These are phyloP conservation scores for Zygotorulaspora sp. DNA, from an alignment of 805 yeast species.

Conservation along the genomic window DNA sequence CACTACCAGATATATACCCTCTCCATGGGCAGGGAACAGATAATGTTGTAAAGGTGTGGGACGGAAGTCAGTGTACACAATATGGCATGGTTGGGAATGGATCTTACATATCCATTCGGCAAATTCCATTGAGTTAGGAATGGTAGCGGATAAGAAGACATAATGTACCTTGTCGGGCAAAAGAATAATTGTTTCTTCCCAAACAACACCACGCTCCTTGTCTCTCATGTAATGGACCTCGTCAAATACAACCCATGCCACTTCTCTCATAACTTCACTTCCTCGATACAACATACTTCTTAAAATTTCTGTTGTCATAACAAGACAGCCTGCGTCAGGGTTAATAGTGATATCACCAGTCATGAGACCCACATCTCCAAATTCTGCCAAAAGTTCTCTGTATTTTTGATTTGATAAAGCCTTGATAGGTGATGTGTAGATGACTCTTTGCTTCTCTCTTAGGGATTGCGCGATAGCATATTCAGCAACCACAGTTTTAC, in stretches of 20 bases:
- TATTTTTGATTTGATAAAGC: slow-evolving; percentile 93
- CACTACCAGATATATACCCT: slow-evolving; percentile 94
- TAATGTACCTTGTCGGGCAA: slow-evolving; percentile 94
- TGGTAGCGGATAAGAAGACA: slow-evolving; percentile 91
- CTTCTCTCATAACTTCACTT: slow-evolving; percentile 97
- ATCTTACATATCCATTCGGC: slow-evolving; percentile 98
- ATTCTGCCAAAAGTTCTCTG: slow-evolving; percentile 85
- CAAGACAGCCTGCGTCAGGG: slow-evolving; percentile 96
- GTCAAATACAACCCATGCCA: slow-evolving; percentile 97
- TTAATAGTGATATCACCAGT: slow-evolving; percentile 99
- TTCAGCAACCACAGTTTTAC: slow-evolving; percentile 95
- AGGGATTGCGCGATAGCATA: slow-evolving; percentile 96
- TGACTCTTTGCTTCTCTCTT: slow-evolving; percentile 86
- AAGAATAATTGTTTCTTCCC: slow-evolving; percentile 97
- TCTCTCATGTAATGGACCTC: slow-evolving; percentile 99
- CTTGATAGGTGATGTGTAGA: slow-evolving; percentile 92
- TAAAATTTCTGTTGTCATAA: slow-evolving; percentile 98
- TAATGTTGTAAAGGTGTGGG: slow-evolving; percentile 99
- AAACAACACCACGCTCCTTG: slow-evolving; percentile 95
- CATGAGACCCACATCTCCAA: slow-evolving; percentile 97
- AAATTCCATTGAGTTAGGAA: slow-evolving; percentile 96
- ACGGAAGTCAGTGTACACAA: slow-evolving; percentile 96
- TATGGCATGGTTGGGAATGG: slow-evolving; percentile 95
- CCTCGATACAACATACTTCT: slow-evolving; percentile 96
- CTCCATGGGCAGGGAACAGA: slow-evolving; percentile 96